Evolutionary conservation across 1,139 yeast genomes (phyloP).

Genomic region (Lodderomyces orthopsilosis): DNA sequence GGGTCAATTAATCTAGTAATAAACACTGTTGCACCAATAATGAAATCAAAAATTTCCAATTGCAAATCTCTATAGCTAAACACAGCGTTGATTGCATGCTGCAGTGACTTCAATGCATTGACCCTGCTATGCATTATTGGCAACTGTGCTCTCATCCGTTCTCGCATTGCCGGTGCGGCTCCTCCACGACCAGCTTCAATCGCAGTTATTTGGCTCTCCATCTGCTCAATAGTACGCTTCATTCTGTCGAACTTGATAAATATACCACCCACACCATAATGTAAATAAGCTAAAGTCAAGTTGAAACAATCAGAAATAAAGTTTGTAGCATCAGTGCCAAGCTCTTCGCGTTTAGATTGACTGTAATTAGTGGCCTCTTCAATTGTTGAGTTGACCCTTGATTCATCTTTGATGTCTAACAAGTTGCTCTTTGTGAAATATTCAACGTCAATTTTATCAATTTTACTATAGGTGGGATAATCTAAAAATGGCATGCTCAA

Average conservation of each 20-base stretch:
- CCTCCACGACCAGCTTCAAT: slow-evolving; percentile 29
- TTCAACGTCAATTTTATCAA: slow-evolving; percentile 72
- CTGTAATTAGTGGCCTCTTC: slow-evolving; percentile 65
- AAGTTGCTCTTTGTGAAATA: slow-evolving; percentile 53
- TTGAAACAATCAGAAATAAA: slow-evolving; percentile 89
- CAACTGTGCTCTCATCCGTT: slow-evolving; percentile 34
- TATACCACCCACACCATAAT: slow-evolving; percentile 88
- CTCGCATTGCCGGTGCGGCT: slow-evolving; percentile 25
- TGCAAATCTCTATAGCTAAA: slow-evolving; percentile 56
- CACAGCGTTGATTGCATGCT: slow-evolving; percentile 57
- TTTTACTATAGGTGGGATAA: slow-evolving; percentile 53
- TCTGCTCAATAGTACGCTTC: slow-evolving; percentile 50
- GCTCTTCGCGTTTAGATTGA: slow-evolving; percentile 19
- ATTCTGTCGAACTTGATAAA: slow-evolving; percentile 55
- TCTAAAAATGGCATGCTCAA: slow-evolving; percentile 85
- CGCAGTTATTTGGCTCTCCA: slow-evolving; percentile 50
- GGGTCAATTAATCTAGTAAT: slow-evolving; percentile 74
- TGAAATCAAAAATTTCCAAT: slow-evolving; percentile 68
- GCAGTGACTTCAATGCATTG: slow-evolving; percentile 40
- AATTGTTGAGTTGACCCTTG: slow-evolving; percentile 75
- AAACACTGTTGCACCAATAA: slow-evolving; percentile 73
- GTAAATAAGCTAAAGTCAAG: slow-evolving; percentile 72
- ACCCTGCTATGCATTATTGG: slow-evolving; percentile 45
- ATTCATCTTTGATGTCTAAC: slow-evolving; percentile 72
- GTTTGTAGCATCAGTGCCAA: slow-evolving; percentile 41